Evolutionary conservation across 2,329 filamentous ascomycete genomes (phyloP).

Genomic region (Fusarium palustre): DNA sequence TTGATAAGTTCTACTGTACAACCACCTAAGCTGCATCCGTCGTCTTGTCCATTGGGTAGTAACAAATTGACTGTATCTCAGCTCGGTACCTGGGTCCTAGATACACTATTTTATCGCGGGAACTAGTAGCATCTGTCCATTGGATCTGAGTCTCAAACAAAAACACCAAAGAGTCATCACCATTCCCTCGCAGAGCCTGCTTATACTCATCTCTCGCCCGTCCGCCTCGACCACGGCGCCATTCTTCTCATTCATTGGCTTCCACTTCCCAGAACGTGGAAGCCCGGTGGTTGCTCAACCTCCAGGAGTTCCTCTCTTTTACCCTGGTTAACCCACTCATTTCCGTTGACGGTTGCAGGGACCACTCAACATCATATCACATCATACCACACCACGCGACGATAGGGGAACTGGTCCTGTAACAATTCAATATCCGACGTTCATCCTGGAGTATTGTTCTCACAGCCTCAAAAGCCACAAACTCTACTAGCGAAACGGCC

Average conservation of each 20-base stretch:
- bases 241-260: constrained; percentile 23
- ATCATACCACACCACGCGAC: background rate
- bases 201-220: constrained; percentile 1
- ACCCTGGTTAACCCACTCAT: constrained; percentile 36
- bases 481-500: background rate
- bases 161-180: background rate
- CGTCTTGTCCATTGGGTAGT: constrained; percentile 13
- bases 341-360: constrained; percentile 34
- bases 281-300: constrained; percentile 16
- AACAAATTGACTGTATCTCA: constrained; percentile 12
- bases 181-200: background rate
- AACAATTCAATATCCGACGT: background rate
- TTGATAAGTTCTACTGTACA: constrained; percentile 10
- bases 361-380: constrained; percentile 3
- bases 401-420: constrained; percentile 16
- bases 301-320: constrained; percentile 32
- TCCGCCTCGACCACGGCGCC: background rate
- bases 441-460: background rate
- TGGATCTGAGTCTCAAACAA: background rate
- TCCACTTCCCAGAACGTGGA: constrained; percentile 8
- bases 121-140: background rate
- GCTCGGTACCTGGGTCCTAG: background rate
- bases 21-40: constrained; percentile 41
- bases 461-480: background rate
- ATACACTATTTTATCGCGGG: constrained; percentile 21